Conservation (phyloP, 73 alveolate genomes). For the Uronychia binucleata region DNA sequence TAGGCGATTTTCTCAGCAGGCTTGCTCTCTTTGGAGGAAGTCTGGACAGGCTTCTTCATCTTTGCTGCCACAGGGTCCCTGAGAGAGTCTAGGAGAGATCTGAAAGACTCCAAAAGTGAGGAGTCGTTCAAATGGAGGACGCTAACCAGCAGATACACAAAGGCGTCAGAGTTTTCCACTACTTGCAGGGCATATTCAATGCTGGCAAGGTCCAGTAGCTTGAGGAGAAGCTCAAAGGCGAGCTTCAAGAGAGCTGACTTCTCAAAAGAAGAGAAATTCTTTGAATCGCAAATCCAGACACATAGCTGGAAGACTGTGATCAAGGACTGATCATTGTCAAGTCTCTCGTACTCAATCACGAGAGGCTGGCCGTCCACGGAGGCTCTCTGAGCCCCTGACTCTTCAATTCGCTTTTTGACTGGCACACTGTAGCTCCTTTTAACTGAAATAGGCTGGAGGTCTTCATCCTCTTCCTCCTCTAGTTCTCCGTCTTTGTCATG, state of each 20-base stretch:
- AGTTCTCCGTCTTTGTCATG: not conserved
- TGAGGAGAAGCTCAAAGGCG: conserved; percentile 19
- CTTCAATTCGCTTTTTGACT: not conserved
- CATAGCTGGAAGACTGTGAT: conserved; percentile 18
- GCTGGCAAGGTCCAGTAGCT: conserved; percentile 17
- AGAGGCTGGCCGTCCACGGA: not conserved
- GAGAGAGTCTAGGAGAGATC: conserved; percentile 9
- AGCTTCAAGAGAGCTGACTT: conserved; percentile 26
- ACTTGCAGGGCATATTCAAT: conserved; percentile 14
- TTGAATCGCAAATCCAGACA: conserved; percentile 28
- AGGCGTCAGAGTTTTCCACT: conserved; percentile 5
- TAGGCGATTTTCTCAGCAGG: not conserved
- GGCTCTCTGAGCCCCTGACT: not conserved
- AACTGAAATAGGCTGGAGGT: conserved; percentile 19
- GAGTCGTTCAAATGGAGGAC: conserved; percentile 17
- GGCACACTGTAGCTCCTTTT: conserved; percentile 36
- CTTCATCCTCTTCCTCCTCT: conserved; percentile 31
- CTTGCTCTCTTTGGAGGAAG: not conserved
- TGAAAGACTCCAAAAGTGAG: conserved; percentile 12
- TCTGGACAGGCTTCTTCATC: not conserved
- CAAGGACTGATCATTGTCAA: conserved; percentile 36
- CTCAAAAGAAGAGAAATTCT: conserved; percentile 2
- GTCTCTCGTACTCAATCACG: conserved; percentile 7
- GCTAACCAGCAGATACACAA: conserved; percentile 14
- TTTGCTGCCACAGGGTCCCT: not conserved